A percentile compares a stretch with the other conserved stretches of the same genome.
Conservation (phyloP, 257 asterid species). For the Solanum microdontum region DNA sequence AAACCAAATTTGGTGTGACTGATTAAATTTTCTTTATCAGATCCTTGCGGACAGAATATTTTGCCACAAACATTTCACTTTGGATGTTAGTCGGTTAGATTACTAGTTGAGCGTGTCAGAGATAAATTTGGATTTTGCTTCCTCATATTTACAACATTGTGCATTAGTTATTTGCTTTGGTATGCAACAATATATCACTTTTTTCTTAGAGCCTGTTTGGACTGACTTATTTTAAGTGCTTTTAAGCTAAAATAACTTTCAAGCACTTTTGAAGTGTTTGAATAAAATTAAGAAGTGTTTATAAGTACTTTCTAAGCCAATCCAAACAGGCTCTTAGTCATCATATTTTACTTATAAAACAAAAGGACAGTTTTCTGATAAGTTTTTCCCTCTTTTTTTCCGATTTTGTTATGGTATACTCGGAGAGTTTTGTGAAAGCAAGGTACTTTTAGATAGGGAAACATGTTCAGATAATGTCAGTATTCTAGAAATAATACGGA, state of each 20-base stretch:
- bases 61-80: not conserved
- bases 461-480: not conserved
- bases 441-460: not conserved
- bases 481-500: not conserved
- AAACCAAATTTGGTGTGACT: not conserved
- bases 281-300: not conserved
- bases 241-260: not conserved
- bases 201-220: not conserved
- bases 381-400: not conserved
- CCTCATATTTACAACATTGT: not conserved
- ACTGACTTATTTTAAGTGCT: not conserved
- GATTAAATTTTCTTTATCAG: not conserved
- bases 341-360: not conserved
- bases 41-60: not conserved
- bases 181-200: not conserved
- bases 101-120: not conserved
- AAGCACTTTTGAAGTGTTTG: not conserved
- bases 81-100: not conserved
- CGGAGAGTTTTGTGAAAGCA: not conserved
- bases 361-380: not conserved
- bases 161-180: not conserved
- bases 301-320: not conserved
- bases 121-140: not conserved
- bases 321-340: not conserved
- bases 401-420: not conserved